Conservation (phyloP, 192 early-diverging fungal genomes). For the Blastocladiella britannica region DNA sequence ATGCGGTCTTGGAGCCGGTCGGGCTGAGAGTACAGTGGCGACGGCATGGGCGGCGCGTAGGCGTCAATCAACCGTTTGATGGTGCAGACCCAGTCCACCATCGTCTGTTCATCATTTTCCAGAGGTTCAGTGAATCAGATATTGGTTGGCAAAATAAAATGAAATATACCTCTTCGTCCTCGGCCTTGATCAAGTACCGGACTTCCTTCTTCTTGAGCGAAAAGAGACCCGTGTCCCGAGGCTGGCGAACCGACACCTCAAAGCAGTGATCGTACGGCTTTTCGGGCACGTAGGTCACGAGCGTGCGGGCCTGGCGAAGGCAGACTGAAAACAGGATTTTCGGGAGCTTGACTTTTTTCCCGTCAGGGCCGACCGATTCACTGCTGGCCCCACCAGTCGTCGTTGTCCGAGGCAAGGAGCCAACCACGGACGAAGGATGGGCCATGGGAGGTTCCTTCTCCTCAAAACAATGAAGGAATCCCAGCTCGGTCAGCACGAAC, state of each 20-base stretch:
- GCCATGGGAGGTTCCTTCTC: no score
- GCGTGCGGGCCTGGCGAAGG: not conserved
- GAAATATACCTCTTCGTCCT: not conserved
- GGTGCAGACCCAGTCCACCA: not conserved
- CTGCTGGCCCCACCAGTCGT: no score
- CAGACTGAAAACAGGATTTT: not conserved
- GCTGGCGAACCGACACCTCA: not conserved
- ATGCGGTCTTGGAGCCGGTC: no score
- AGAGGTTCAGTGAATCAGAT: no score
- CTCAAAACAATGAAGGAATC: conserved; percentile 4
- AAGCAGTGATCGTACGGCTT: not conserved
- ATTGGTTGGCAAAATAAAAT: no score
- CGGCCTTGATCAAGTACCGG: not conserved
- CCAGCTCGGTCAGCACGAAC: conserved; percentile 1
- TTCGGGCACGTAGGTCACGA: not conserved
- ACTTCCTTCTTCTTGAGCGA: not conserved
- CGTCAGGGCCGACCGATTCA: no score
- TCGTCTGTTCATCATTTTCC: no score
- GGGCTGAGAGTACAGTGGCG: no score
- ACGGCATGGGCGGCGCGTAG: no score
- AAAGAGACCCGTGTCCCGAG: not conserved
- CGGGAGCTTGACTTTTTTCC: no score
- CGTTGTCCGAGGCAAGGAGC: no score
- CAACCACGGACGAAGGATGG: no score
- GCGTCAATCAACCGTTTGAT: not conserved